These are phyloP conservation scores for Pontederia paniculata DNA, from an alignment of 176 grass and related monocot genomes.

Conservation along the genomic window DNA sequence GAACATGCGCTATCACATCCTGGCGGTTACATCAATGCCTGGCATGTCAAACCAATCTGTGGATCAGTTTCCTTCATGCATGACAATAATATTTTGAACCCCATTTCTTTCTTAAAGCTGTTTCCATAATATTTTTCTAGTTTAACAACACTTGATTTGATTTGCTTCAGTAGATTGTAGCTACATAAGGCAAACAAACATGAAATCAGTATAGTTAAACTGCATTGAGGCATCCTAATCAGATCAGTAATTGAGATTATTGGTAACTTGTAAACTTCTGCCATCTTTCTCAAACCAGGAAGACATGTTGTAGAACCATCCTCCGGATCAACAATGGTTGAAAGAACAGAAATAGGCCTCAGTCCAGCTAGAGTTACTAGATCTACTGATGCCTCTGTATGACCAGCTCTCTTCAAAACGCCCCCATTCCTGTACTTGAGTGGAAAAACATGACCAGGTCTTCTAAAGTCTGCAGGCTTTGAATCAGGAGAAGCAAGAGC, in stretches of 20 bases:
- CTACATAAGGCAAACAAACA: constrained; percentile 1
- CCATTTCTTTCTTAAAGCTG: too few species aligned
- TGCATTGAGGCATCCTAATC: constrained; percentile 58
- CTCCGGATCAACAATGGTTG: constrained; percentile 48
- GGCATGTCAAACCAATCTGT: too few species aligned
- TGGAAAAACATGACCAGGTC: constrained; percentile 73
- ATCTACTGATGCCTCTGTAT: constrained; percentile 82
- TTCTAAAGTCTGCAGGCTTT: constrained; percentile 68
- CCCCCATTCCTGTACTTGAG: constrained; percentile 77
- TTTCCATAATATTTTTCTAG: too few species aligned
- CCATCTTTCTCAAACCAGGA: constrained; percentile 42
- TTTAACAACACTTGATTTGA: too few species aligned
- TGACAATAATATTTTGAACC: too few species aligned
- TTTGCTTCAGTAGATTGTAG: too few species aligned
- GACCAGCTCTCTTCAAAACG: constrained; percentile 62
- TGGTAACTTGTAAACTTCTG: constrained; percentile 52
- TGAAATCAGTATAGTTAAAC: background rate
- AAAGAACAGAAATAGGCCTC: constrained; percentile 59
- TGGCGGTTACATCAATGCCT: too few species aligned
- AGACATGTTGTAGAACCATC: constrained; percentile 68
- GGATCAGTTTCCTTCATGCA: too few species aligned
- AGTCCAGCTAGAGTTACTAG: constrained; percentile 53
- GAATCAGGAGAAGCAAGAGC: constrained; percentile 68
- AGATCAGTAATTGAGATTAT: constrained; percentile 78
- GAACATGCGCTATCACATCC: too few species aligned